Percentiles rank a stretch among this genome's conserved stretches.
Evolutionary conservation across 331 rosid species (phyloP).

Genomic region (Saraca asoca): DNA sequence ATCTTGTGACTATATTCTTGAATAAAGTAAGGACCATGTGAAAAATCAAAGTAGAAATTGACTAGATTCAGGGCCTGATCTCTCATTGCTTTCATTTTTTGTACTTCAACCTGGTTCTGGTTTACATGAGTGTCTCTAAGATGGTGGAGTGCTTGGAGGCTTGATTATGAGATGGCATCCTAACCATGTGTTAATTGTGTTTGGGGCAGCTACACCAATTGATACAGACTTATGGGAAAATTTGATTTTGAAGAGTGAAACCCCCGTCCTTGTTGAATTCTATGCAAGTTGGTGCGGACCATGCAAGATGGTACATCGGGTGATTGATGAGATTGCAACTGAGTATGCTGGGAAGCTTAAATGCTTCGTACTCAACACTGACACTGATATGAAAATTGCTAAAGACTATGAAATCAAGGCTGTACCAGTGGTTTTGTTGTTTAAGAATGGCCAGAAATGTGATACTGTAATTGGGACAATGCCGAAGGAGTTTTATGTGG

Average conservation of each 20-base stretch:
- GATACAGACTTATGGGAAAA: slow-evolving; percentile 71
- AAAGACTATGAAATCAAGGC: slow-evolving; percentile 83
- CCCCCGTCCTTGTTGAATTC: slow-evolving; percentile 84
- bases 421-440: slow-evolving; percentile 84
- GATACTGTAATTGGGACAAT: slow-evolving; percentile 81
- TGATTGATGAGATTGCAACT: slow-evolving; percentile 69
- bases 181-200: slow-evolving; percentile 31
- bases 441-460: slow-evolving; percentile 75
- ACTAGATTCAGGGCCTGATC: neutral
- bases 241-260: slow-evolving; percentile 58
- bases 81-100: neutral
- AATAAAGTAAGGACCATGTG: neutral
- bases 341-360: slow-evolving; percentile 79
- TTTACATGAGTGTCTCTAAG: slow-evolving; percentile 7
- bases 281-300: slow-evolving; percentile 98
- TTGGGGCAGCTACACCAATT: slow-evolving; percentile 58
- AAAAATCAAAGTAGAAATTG: neutral
- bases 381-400: slow-evolving; percentile 64
- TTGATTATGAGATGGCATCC: slow-evolving; percentile 26
- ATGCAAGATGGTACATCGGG: slow-evolving; percentile 84
- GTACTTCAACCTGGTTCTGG: slow-evolving; percentile 11
- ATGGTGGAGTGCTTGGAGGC: slow-evolving; percentile 13
- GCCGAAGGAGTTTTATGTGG: slow-evolving; percentile 90
- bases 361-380: slow-evolving; percentile 77
- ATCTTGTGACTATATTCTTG: neutral